These are phyloP conservation scores for Paraconiothyrium brasiliense DNA, from an alignment of 2,329 filamentous ascomycete species.

Conservation along the genomic window DNA sequence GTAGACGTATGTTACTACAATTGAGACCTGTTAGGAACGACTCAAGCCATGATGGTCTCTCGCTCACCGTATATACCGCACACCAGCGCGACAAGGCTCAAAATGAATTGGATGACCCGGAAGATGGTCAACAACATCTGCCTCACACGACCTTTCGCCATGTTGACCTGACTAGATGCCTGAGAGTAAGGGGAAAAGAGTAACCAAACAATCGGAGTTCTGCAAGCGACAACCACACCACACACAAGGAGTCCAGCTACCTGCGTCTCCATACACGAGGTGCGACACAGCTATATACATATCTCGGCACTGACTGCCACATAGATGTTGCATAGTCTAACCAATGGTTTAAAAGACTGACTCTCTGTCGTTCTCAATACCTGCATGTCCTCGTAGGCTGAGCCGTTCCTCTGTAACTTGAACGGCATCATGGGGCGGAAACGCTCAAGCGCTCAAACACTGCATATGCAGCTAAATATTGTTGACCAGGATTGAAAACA, in stretches of 20 bases:
- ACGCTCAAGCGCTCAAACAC: constrained; percentile 5
- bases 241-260: not conserved
- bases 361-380: not conserved
- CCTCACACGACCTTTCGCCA: constrained; percentile 14
- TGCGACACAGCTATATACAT: constrained; percentile 1
- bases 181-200: not conserved
- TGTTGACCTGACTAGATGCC: not conserved
- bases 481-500: not conserved
- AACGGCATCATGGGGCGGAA: constrained; percentile 15
- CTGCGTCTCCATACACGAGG: not conserved
- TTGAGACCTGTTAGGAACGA: not conserved
- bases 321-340: not conserved
- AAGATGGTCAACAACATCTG: constrained; percentile 17
- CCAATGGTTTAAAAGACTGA: not conserved
- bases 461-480: not conserved
- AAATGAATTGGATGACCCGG: constrained; percentile 19
- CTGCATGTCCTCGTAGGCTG: constrained; percentile 1
- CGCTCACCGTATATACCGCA: constrained; percentile 20
- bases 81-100: constrained; percentile 15
- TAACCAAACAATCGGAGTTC: not conserved
- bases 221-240: not conserved
- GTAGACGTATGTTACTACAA: constrained; percentile 19
- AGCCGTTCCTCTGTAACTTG: constrained; percentile 8
- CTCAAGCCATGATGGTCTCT: not conserved
- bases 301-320: not conserved